Percentiles rank a stretch among this genome's conserved stretches.
Evolutionary conservation across 139 green algal genomes (phyloP).

Genomic region (Yamagishiella unicocca): DNA sequence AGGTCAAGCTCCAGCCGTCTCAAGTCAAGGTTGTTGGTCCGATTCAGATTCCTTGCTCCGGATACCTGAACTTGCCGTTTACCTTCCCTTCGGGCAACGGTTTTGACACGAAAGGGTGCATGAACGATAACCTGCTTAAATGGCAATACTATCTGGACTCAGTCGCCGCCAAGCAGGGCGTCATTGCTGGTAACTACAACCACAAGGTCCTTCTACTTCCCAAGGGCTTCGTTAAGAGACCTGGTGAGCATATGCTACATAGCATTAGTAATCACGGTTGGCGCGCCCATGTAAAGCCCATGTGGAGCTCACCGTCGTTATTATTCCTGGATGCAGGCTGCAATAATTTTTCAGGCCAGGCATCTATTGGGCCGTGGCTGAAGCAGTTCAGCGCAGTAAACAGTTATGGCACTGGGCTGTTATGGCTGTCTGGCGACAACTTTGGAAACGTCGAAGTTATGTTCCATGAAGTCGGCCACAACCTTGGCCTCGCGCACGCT

Average conservation of each 20-base stretch:
- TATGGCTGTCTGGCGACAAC: conserved; percentile 7
- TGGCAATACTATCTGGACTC: neutral
- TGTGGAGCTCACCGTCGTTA: too few relatives aligned
- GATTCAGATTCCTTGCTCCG: neutral
- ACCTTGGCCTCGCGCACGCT: conserved; percentile 1
- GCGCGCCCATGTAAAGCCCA: too few relatives aligned
- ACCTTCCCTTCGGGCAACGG: neutral
- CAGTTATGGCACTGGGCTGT: neutral
- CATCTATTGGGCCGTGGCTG: conserved; percentile 6
- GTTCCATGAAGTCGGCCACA: conserved; percentile 41
- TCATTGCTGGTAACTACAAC: neutral
- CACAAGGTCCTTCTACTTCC: neutral
- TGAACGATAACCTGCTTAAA: neutral
- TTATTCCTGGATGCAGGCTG: too few relatives aligned
- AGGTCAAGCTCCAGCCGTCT: neutral
- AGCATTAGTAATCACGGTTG: too few relatives aligned
- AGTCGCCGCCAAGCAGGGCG: neutral
- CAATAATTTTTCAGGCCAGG: neutral
- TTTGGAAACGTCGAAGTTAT: neutral
- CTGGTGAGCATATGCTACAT: neutral
- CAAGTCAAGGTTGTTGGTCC: neutral
- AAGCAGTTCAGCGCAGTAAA: neutral
- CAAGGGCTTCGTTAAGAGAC: neutral
- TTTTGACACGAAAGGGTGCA: neutral
- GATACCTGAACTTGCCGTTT: neutral